Evolutionary conservation across 2,329 filamentous ascomycete species (phyloP).

Genomic region (Trichoderma aggressivum): DNA sequence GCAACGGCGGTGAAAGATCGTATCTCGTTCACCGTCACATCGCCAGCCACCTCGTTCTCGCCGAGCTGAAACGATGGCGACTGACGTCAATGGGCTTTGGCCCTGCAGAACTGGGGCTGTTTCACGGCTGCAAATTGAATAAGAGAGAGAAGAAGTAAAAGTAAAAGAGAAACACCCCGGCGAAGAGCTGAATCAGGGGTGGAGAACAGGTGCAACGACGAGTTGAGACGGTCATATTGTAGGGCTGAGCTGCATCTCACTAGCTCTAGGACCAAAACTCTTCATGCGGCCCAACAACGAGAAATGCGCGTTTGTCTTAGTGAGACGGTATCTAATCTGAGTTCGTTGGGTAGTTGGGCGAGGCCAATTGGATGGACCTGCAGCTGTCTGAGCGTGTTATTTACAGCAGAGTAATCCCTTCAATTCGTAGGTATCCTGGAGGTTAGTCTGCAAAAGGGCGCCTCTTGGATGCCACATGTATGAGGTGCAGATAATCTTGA

Average conservation of each 20-base stretch:
- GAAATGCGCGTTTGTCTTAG: not conserved
- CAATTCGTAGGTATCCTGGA: too few relatives aligned
- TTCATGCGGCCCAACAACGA: not conserved
- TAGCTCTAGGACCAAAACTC: not conserved
- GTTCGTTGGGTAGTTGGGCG: not conserved
- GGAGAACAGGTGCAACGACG: not conserved
- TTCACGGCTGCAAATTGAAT: not conserved
- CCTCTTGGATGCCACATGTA: not conserved
- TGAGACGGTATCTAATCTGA: not conserved
- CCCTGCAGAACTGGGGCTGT: not conserved
- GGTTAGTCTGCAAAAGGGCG: not conserved
- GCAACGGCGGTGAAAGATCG: not conserved
- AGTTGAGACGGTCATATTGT: not conserved
- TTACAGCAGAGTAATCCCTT: not conserved
- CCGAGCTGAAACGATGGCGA: not conserved
- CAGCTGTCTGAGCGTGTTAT: not conserved
- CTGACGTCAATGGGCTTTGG: not conserved
- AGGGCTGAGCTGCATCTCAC: slow-evolving; percentile 14
- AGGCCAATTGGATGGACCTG: not conserved
- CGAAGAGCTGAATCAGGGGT: slow-evolving; percentile 9
- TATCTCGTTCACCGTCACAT: not conserved
- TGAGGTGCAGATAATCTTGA: not conserved
- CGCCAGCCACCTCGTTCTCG: not conserved
- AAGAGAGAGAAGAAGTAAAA: not conserved
- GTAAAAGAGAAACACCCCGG: not conserved